These are phyloP conservation scores for Candida multigemmis DNA, from an alignment of 805 yeast genomes.

Conservation along the genomic window DNA sequence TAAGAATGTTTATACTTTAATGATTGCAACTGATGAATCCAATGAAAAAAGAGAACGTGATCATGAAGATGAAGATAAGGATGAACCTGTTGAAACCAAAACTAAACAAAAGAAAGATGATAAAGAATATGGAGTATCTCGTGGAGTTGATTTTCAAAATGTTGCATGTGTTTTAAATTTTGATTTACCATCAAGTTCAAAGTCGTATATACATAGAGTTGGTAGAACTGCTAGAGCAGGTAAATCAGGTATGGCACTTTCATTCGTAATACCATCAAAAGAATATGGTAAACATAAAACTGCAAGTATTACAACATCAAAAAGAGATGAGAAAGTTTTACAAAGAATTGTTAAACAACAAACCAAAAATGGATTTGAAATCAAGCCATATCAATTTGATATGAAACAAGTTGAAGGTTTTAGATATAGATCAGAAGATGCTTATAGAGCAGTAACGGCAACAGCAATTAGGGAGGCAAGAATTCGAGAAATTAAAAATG, in stretches of 20 bases:
- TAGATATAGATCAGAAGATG: conserved; percentile 95
- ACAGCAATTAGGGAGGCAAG: conserved; percentile 90
- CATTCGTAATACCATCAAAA: conserved; percentile 78
- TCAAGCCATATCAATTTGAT: conserved; percentile 86
- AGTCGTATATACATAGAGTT: conserved; percentile 84
- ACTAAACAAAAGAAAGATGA: conserved; percentile 25
- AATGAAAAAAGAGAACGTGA: conserved; percentile 43
- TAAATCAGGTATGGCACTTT: conserved; percentile 86
- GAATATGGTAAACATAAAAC: conserved; percentile 86
- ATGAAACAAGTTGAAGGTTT: conserved; percentile 89
- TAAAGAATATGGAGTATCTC: conserved; percentile 84
- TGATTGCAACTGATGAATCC: conserved; percentile 94
- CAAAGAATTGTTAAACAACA: conserved; percentile 72
- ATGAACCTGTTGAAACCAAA: conserved; percentile 8
- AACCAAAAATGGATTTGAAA: conserved; percentile 57
- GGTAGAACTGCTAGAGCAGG: conserved; percentile 99
- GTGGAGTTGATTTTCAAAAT: conserved; percentile 94
- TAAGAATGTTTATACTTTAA: conserved; percentile 73
- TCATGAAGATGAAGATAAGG: conserved; percentile 39
- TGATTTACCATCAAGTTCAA: conserved; percentile 85
- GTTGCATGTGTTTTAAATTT: conserved; percentile 96
- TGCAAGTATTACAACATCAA: conserved; percentile 61
- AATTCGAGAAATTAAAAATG: conserved; percentile 78
- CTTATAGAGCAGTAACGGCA: conserved; percentile 88
- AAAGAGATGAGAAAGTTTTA: conserved; percentile 80